A percentile compares a stretch with the other conserved stretches of the same genome.
Conservation (phyloP, 495 filamentous ascomycete species). For the Penicillium salamii region DNA sequence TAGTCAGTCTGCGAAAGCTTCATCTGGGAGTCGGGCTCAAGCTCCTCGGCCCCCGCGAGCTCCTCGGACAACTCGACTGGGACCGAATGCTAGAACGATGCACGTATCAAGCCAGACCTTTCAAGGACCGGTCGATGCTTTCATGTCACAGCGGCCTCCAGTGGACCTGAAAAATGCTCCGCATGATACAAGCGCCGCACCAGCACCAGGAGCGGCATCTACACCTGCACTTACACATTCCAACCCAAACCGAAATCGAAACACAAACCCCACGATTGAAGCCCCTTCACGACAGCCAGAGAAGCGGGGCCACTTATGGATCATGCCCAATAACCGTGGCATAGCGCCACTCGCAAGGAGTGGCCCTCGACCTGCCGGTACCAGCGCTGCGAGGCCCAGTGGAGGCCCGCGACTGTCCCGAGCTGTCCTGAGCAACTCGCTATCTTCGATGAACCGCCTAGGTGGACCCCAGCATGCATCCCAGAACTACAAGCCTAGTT, state of each 20-base stretch:
- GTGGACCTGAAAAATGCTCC: not conserved
- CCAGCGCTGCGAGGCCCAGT: constrained; percentile 28
- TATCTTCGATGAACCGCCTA: constrained; percentile 26
- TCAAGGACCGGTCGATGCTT: not conserved
- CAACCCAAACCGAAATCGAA: not conserved
- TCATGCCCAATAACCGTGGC: constrained; percentile 33
- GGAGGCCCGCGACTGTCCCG: constrained; percentile 13
- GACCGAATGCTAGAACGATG: not conserved
- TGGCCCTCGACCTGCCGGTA: constrained; percentile 36
- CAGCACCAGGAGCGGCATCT: too few species aligned
- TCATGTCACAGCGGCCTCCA: not conserved
- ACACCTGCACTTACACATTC: too few species aligned
- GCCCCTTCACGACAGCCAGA: constrained; percentile 10
- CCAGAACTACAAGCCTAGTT: constrained; percentile 15
- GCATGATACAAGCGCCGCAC: not conserved
- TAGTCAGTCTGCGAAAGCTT: constrained; percentile 15
- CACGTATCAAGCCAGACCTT: constrained; percentile 5
- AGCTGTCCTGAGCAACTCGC: constrained; percentile 26
- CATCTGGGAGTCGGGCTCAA: constrained; percentile 17
- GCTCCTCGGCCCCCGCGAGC: not conserved
- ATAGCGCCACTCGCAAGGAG: constrained; percentile 36
- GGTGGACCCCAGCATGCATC: constrained; percentile 18
- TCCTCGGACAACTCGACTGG: not conserved
- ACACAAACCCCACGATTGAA: not conserved
- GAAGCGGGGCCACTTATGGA: constrained; percentile 33